Evolutionary conservation across 2,329 filamentous ascomycete genomes (phyloP), one percentile per base, ranked within the genome.

Genomic region (Escovopsis weberi): DNA sequence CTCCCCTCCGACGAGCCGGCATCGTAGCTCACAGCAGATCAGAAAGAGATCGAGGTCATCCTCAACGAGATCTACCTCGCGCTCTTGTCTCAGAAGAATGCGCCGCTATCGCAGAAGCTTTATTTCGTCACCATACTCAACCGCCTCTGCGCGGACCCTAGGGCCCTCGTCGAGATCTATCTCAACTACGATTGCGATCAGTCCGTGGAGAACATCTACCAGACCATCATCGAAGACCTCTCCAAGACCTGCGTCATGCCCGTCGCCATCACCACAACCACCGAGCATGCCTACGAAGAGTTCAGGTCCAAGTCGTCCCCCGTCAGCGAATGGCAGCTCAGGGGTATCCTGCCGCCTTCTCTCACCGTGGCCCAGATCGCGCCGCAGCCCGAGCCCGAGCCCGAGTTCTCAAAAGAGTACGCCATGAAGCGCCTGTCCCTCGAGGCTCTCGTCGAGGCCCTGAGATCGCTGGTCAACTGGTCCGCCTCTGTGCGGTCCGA

Each of bases 161-260:
- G 85, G 50, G 88, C 86, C 0, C 61, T 98, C 39, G 91, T 98
- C 12, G 91, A 98, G 61, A 82, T 88, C 12, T 98, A 98, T 61
- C 74, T 98, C 48, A 98, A 98, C 61, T 98, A 98, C 57, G 91
- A 98, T 59, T 98, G 91, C 63, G 93, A 96, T 55, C 75, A 89
- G 46, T 87, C 86, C 35, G 76, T 96, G 46, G 89, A 96, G 63
- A 98, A 98, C 61, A 91, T 96, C 61, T 98, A 94, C 59, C 91
- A 98, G 62, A 82, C 75, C 18, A 80, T 96, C 42, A 88, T 98
- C 40, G 93, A 98, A 59, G 87, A 96, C 60, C 67, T 98, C 15
- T 91, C 89, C 30, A 82, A 82, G 52, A 83, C 94, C 52, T 85
- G 87, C 2, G 91, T 83, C 42, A 73, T 80, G 9, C 80, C 88